These are phyloP conservation scores for Coemansia asiatica DNA, from an alignment of 192 early-diverging fungal species.

Conservation along the genomic window DNA sequence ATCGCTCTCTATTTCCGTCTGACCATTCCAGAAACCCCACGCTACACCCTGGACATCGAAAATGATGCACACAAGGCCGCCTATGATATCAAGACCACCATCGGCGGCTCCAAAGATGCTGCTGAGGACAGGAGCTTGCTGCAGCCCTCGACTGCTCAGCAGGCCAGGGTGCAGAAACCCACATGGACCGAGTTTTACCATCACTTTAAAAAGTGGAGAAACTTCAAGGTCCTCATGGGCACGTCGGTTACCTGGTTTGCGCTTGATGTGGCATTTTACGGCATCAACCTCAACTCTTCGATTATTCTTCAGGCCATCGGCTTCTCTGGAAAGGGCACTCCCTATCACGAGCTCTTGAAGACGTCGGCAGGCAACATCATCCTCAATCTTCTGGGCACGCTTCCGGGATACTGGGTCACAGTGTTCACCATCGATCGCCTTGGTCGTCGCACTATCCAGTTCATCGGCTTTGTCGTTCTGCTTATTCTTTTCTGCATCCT, in stretches of 20 bases:
- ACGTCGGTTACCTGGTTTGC: constrained; percentile 73
- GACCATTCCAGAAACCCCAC: constrained; percentile 93
- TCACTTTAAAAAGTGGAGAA: constrained; percentile 78
- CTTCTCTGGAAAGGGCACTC: constrained; percentile 47
- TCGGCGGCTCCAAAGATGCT: constrained; percentile 17
- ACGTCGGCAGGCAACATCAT: constrained; percentile 86
- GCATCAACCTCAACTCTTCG: constrained; percentile 75
- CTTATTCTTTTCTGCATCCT: constrained; percentile 76
- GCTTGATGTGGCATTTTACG: constrained; percentile 77
- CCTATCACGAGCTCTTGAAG: constrained; percentile 59
- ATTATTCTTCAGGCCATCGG: constrained; percentile 70
- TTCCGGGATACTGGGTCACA: constrained; percentile 96
- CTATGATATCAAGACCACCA: constrained; percentile 25
- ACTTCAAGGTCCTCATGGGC: constrained; percentile 75
- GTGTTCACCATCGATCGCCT: constrained; percentile 81
- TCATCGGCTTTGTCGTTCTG: constrained; percentile 78
- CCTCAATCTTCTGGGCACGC: constrained; percentile 74
- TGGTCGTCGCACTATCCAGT: constrained; percentile 88
- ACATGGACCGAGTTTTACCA: constrained; percentile 59
- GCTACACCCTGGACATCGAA: constrained; percentile 77
- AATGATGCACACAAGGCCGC: constrained; percentile 54
- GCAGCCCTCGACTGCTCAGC: constrained; percentile 46
- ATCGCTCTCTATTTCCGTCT: constrained; percentile 84
- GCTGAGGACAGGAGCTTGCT: constrained; percentile 39
- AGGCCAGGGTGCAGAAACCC: constrained; percentile 24